Evolutionary conservation across 371 early-diverging fungal species (phyloP).

Genomic region (Encephalitozoon intestinalis): DNA sequence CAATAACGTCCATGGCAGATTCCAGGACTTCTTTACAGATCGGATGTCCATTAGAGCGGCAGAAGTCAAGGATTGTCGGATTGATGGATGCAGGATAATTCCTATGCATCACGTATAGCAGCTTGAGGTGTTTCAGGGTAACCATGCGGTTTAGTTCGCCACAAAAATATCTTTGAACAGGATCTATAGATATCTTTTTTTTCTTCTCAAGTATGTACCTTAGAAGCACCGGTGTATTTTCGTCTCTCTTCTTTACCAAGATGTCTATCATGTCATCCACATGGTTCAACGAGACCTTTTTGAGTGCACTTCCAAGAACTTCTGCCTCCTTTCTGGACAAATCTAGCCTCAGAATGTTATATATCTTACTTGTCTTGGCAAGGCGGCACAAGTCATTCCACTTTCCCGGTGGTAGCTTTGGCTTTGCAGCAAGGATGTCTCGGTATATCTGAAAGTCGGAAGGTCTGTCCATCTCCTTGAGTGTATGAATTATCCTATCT

Average conservation of each 20-base stretch:
- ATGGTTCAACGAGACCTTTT: slow-evolving; percentile 24
- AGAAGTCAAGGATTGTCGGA: slow-evolving; percentile 38
- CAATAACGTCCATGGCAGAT: slow-evolving; percentile 17
- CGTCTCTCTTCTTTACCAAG: neutral
- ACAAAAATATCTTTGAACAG: slow-evolving; percentile 22
- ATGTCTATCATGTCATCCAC: slow-evolving; percentile 44
- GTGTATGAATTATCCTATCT: slow-evolving; percentile 8
- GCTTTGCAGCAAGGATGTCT: slow-evolving; percentile 22
- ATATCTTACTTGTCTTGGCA: neutral
- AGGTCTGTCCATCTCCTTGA: neutral
- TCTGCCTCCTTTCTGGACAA: slow-evolving; percentile 32
- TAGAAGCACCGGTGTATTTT: slow-evolving; percentile 32
- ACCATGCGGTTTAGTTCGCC: neutral
- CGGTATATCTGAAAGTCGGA: neutral
- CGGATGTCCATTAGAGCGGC: slow-evolving; percentile 35
- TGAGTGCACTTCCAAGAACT: slow-evolving; percentile 48
- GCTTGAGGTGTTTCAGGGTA: slow-evolving; percentile 16
- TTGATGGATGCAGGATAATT: slow-evolving; percentile 24
- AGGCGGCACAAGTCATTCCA: slow-evolving; percentile 21
- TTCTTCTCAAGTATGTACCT: slow-evolving; percentile 45
- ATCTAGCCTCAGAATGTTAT: slow-evolving; percentile 24
- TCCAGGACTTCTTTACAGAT: slow-evolving; percentile 37
- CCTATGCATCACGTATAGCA: slow-evolving; percentile 12
- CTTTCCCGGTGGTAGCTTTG: slow-evolving; percentile 31
- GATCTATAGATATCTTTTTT: slow-evolving; percentile 13